Conservation (phyloP, 2,329 filamentous ascomycete species). For the Monosporascus sp. region DNA sequence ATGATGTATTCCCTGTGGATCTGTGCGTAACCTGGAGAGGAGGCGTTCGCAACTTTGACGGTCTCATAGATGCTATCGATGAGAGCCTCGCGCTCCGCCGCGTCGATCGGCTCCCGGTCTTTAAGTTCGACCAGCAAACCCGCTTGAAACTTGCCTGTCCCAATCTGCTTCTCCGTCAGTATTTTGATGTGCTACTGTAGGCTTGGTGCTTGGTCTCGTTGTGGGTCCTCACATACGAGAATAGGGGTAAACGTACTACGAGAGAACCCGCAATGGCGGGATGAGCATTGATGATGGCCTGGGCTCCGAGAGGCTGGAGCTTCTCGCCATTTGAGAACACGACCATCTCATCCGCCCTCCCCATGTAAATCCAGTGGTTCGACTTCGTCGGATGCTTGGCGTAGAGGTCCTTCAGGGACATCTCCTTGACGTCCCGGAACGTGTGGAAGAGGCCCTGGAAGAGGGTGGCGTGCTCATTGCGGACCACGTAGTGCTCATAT, state of each 20-base stretch:
- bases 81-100: conserved; percentile 7
- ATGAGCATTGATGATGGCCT: conserved; percentile 21
- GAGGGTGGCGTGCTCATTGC: conserved; percentile 22
- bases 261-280: conserved; percentile 19
- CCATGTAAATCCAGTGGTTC: conserved; percentile 24
- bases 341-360: conserved; percentile 25
- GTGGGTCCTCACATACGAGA: neutral
- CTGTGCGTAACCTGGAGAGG: conserved; percentile 34
- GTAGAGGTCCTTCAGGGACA: conserved; percentile 28
- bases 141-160: conserved; percentile 21
- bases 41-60: conserved; percentile 37
- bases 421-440: conserved; percentile 15
- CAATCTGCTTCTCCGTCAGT: conserved; percentile 5
- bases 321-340: conserved; percentile 28
- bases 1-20: conserved; percentile 37
- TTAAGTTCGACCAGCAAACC: conserved; percentile 24
- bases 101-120: conserved; percentile 4
- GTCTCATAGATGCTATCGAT: conserved; percentile 40
- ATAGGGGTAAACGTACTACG: conserved; percentile 1
- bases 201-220: neutral
- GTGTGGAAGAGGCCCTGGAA: conserved; percentile 31
- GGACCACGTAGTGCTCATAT: conserved; percentile 28
- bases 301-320: conserved; percentile 25
- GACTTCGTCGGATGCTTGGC: conserved; percentile 21
- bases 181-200: too few relatives aligned